Evolutionary conservation across 2,329 filamentous ascomycete species (phyloP), one percentile per base, ranked within the genome.

Genomic region (Cladophialophora immunda): DNA sequence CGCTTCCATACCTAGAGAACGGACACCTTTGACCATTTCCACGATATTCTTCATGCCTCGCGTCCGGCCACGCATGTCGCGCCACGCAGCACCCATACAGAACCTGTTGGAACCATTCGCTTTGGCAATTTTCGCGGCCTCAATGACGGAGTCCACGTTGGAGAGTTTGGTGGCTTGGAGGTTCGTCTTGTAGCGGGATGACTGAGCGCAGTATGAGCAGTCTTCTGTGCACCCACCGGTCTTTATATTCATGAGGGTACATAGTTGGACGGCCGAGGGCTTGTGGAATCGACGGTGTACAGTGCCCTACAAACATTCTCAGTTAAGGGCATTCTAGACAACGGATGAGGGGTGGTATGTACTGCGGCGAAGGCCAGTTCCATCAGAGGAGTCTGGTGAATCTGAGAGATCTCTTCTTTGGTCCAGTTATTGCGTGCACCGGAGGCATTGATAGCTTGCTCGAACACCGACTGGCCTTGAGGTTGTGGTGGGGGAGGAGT

Each of bases 221-320:
- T 97, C 93, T 79, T 97, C 93, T 73, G 88, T 93, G 81, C 93
- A 97, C 56, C 93, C 93, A 62, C 93, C 93, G 8, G 92, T 96
- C 78, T 97, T 97, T 83, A 97, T 97, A 84, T 96, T 97, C 92
- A 97, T 96, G 66, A 97, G 84, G 0, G 93, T 97, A 82, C 93
- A 97, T 80, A 97, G 90, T 80, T 97, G 93, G 70, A 97, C 92
- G 30, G 92, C 89, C 55, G 89, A 85, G 6, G 93, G 92, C 75
- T 92, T 87, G 81, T 97, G 93, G 82, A 96, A 96, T 73, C 90
- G 90, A 54, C 92, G 89, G 80, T 97, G 93, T 65, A 97, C 82
- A 38, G 85, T 86, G 71, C 87, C 89, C 92, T 95, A 71, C n/a
- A 29, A 52, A 58, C 15, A 13, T 36, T 27, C 47, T 64, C 19